phyloP scores from a whole-genome alignment of 768 basidiomycete genomes.

The Boletales sp. region DNA sequence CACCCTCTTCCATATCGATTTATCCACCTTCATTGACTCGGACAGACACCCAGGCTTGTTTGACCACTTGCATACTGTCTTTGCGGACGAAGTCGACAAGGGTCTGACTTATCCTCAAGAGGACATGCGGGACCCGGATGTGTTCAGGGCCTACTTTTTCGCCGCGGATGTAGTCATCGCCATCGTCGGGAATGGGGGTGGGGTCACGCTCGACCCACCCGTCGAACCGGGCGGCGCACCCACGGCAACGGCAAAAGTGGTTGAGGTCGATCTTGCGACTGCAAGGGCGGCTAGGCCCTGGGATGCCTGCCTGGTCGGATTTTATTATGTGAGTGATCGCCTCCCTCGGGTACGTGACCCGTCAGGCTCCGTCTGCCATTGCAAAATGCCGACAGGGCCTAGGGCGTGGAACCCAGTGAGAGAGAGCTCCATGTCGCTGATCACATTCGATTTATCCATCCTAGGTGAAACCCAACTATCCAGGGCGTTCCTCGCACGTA shows the following conservation, averaged over 20 bases:
- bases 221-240: neutral
- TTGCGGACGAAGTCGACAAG: conserved; percentile 70
- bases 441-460: neutral
- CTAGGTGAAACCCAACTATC: conserved; percentile 85
- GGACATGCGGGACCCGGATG: conserved; percentile 44
- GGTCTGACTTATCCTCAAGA: conserved; percentile 89
- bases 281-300: conserved; percentile 53
- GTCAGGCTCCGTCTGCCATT: neutral
- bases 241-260: conserved; percentile 5
- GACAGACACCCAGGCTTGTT: conserved; percentile 45
- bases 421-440: conserved; percentile 2
- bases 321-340: conserved; percentile 61
- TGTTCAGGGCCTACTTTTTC: conserved; percentile 77
- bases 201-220: neutral
- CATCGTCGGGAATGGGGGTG: conserved; percentile 32
- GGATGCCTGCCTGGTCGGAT: conserved; percentile 71
- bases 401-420: neutral
- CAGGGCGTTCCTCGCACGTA: conserved; percentile 86
- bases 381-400: conserved; percentile 1
- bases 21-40: conserved; percentile 14
- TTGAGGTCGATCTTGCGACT: conserved; percentile 36
- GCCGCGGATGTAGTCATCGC: conserved; percentile 74
- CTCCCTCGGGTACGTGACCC: neutral
- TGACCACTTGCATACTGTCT: conserved; percentile 56
- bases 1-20: conserved; percentile 37